Evolutionary conservation across 2,329 filamentous ascomycete genomes (phyloP).

Genomic region (Fusarium decemcellulare): DNA sequence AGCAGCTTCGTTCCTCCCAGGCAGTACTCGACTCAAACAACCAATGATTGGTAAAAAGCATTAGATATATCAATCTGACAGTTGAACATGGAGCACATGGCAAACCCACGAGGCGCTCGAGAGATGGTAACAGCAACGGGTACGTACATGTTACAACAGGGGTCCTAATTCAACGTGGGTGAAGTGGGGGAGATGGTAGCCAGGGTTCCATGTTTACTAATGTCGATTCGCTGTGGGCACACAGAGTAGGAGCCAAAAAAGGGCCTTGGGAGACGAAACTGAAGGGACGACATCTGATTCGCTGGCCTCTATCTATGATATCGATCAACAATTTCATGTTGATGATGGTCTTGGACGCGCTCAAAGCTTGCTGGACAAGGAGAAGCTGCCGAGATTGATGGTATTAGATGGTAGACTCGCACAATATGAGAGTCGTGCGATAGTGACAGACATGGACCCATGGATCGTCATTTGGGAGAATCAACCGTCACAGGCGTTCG

Average conservation of each 20-base stretch:
- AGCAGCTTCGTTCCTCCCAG: neutral
- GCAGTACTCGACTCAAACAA: neutral
- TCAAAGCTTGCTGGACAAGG: neutral
- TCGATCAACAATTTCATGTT: too few relatives aligned
- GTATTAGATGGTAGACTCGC: neutral
- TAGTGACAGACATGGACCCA: conserved; percentile 42
- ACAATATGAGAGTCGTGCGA: conserved; percentile 42
- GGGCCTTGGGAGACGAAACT: conserved; percentile 11
- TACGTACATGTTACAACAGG: conserved; percentile 33
- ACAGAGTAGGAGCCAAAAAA: conserved; percentile 12
- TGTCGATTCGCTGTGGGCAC: neutral
- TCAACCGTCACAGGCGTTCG: conserved; percentile 9
- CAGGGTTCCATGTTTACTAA: conserved; percentile 16
- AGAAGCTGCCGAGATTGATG: too few relatives aligned
- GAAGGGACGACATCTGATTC: neutral
- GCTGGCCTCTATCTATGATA: neutral
- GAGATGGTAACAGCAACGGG: conserved; percentile 19
- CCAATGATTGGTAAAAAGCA: neutral
- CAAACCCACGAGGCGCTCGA: conserved; percentile 8
- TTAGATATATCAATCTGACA: neutral
- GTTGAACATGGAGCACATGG: conserved; percentile 17
- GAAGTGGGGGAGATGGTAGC: neutral
- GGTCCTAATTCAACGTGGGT: conserved; percentile 26
- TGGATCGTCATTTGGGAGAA: conserved; percentile 41
- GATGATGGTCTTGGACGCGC: neutral